Base-by-base conservation (phyloP, 441 rosid species). In the Erodium texanum region DNA sequence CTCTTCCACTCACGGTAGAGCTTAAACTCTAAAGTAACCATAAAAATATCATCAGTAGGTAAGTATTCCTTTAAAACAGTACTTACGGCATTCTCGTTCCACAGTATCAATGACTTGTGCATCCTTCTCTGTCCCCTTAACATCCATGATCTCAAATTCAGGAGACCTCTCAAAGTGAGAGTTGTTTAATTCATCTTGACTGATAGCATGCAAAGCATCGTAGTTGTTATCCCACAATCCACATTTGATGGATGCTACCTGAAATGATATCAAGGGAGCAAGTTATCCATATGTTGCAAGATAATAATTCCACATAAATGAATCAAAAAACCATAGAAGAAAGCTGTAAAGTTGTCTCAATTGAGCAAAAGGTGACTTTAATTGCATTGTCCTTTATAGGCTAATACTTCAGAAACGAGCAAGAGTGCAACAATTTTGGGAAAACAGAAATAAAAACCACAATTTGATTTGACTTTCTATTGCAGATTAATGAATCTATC, bases 141-240 rank as follows among this genome's bases (percentile, higher is more conserved):
- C 82, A 71, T 85, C 90, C 73, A 78, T 83, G 73, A 68, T 86
- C 76, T 83, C 92, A 69, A 69, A 76, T 81, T 74, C 85, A 36
- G 81, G 45, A 73, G 27, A 36, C 34, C 69, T 76, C 62, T 78
- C 76, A 74, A 77, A 68, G 48, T 10, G 34, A 32, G 67, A 65
- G 64, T 69, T 67, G 64, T 74, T 68, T 58, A 68, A 65, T 69
- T 85, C 93, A 66, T 72, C 69, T 67, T 74, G 84, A 71, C 74
- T 79, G 15, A 79, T 68, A 20, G 71, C 85, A 77, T 86, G 93
- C 62, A 92, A 78, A 79, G 87, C 73, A 82, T 88, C 94, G 77
- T 94, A 89, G 65, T 86, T 82, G 69, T 89, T 94, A 83, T 95
- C 96, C 86, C 92, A 89, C 84, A 84, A 82, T 70, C 94, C 96